These are phyloP conservation scores for Xylaria sp. DNA, from an alignment of 2,329 filamentous ascomycete genomes.

Conservation along the genomic window DNA sequence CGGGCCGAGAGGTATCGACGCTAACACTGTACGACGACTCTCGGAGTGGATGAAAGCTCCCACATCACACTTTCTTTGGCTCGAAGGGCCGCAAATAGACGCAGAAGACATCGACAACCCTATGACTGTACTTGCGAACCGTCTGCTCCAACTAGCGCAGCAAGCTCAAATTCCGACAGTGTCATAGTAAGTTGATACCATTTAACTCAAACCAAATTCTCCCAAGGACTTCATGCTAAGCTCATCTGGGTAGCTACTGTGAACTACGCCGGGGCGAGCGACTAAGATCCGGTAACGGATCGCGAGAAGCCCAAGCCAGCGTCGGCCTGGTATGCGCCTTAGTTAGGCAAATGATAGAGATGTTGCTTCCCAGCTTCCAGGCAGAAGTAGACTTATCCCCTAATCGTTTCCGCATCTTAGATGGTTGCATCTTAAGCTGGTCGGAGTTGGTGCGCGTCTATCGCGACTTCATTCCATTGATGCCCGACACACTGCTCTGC, in stretches of 20 bases:
- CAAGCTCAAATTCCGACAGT: conserved; percentile 23
- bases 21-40: conserved; percentile 3
- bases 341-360: conserved; percentile 32
- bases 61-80: conserved; percentile 21
- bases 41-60: conserved; percentile 34
- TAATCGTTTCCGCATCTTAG: conserved; percentile 20
- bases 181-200: conserved; percentile 31
- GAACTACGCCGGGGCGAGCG: conserved; percentile 30
- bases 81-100: conserved; percentile 28
- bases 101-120: conserved; percentile 28
- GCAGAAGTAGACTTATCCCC: conserved; percentile 18
- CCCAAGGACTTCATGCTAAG: background rate
- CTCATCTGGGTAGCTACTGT: conserved; percentile 24
- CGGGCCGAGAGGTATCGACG: conserved; percentile 5
- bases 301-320: conserved; percentile 31
- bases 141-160: conserved; percentile 28
- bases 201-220: background rate
- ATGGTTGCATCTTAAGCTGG: conserved; percentile 33
- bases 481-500: conserved; percentile 31
- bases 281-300: conserved; percentile 21
- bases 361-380: conserved; percentile 24
- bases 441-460: conserved; percentile 25
- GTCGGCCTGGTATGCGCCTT: conserved; percentile 27
- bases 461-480: conserved; percentile 30
- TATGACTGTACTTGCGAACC: conserved; percentile 26